Evolutionary conservation across 352 stramenopile genomes (phyloP).

Genomic region (Halophytophthora polymorphica): DNA sequence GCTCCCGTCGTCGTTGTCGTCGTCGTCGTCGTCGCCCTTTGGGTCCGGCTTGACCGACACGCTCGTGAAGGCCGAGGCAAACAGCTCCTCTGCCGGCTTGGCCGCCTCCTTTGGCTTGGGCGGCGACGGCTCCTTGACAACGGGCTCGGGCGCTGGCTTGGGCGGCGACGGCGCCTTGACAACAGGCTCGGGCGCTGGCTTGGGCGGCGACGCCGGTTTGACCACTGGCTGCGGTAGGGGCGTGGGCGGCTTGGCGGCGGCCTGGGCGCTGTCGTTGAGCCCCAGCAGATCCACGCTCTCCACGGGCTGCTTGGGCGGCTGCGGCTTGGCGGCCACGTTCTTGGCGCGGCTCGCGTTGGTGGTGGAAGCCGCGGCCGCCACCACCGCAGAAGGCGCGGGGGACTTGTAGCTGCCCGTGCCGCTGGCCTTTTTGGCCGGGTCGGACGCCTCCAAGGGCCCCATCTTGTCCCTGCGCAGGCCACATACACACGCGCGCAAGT

Average conservation of each 20-base stretch:
- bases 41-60: slow-evolving; percentile 28
- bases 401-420: slow-evolving; percentile 32
- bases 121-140: slow-evolving; percentile 6
- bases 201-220: slow-evolving; percentile 9
- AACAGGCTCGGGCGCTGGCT: background rate
- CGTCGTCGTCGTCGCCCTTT: slow-evolving; percentile 33
- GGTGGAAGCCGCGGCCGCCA: slow-evolving; percentile 21
- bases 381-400: slow-evolving; percentile 20
- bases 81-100: slow-evolving; percentile 11
- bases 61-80: slow-evolving; percentile 29
- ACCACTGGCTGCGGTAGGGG: slow-evolving; percentile 16
- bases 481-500: slow-evolving; percentile 6
- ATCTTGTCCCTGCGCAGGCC: slow-evolving; percentile 24
- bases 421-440: slow-evolving; percentile 27
- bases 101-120: slow-evolving; percentile 16
- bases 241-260: slow-evolving; percentile 13
- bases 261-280: slow-evolving; percentile 26
- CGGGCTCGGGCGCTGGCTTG: slow-evolving; percentile 5
- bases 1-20: slow-evolving; percentile 10
- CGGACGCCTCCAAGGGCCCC: slow-evolving; percentile 18
- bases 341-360: slow-evolving; percentile 21
- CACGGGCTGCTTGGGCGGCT: slow-evolving; percentile 16
- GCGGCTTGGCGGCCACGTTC: slow-evolving; percentile 23
- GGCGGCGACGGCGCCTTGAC: slow-evolving; percentile 12
- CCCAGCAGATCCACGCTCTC: slow-evolving; percentile 49